Conservation (phyloP, 495 filamentous ascomycete species). For the Hapsidospora chrysogenum region DNA sequence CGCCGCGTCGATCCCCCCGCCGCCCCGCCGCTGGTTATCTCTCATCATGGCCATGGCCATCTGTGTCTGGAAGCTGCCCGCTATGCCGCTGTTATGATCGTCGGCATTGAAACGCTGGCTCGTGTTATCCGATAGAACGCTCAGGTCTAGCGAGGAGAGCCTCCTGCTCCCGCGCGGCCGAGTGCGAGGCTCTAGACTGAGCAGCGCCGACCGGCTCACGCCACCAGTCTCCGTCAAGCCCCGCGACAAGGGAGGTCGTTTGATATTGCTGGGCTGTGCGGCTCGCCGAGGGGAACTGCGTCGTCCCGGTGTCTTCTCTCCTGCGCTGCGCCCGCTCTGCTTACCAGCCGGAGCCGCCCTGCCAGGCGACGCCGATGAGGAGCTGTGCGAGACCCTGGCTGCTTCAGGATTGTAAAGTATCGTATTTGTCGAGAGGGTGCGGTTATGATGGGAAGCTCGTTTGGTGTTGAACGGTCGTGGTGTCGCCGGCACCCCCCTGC, state of each 20-base stretch:
- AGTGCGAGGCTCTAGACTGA: slow-evolving; percentile 1
- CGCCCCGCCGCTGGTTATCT: slow-evolving; percentile 4
- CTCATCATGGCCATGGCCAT: slow-evolving; percentile 48
- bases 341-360: slow-evolving; percentile 3
- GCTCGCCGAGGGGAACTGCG: not conserved
- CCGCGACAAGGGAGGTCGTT: slow-evolving; percentile 38
- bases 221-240: slow-evolving; percentile 29
- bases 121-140: slow-evolving; percentile 50
- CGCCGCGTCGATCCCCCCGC: slow-evolving; percentile 23
- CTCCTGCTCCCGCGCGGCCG: slow-evolving; percentile 12
- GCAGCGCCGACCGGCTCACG: slow-evolving; percentile 11
- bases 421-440: slow-evolving; percentile 62
- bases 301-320: slow-evolving; percentile 3
- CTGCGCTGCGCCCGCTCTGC: slow-evolving; percentile 4
- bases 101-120: slow-evolving; percentile 37
- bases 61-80: slow-evolving; percentile 65
- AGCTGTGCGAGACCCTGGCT: slow-evolving; percentile 15
- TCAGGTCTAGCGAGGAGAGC: slow-evolving; percentile 42
- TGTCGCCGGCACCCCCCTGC: not conserved
- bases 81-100: slow-evolving; percentile 43
- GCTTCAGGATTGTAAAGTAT: slow-evolving; percentile 55
- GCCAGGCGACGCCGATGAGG: slow-evolving; percentile 1
- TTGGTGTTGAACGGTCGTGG: slow-evolving; percentile 12
- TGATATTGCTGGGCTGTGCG: slow-evolving; percentile 6
- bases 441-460: slow-evolving; percentile 29